phyloP scores from a whole-genome alignment of 768 basidiomycete genomes.

The Amanita fuliginea region DNA sequence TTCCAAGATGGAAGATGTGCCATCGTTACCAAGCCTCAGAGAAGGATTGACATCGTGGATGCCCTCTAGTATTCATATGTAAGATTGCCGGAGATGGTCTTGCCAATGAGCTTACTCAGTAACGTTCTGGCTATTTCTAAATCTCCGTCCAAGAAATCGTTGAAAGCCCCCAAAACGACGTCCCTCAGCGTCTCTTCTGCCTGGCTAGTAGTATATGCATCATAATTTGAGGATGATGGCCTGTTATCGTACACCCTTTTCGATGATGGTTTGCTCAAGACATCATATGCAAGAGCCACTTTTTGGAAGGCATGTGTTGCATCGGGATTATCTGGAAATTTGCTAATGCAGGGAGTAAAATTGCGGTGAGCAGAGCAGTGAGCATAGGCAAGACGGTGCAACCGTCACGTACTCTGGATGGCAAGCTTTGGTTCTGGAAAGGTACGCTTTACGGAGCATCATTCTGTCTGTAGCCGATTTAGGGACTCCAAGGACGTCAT shows the following conservation, averaged over 20 bases:
- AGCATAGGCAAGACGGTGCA: not conserved
- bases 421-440: slow-evolving; percentile 62
- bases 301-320: slow-evolving; percentile 83
- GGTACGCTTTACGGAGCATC: slow-evolving; percentile 63
- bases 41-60: slow-evolving; percentile 75
- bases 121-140: slow-evolving; percentile 74
- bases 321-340: slow-evolving; percentile 66
- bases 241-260: slow-evolving; percentile 59
- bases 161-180: slow-evolving; percentile 65
- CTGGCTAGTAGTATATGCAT: slow-evolving; percentile 43
- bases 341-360: slow-evolving; percentile 33
- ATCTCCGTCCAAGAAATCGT: slow-evolving; percentile 79
- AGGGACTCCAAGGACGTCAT: slow-evolving; percentile 58
- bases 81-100: not conserved
- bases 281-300: slow-evolving; percentile 74
- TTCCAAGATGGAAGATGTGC: slow-evolving; percentile 64
- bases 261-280: slow-evolving; percentile 63
- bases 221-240: slow-evolving; percentile 32
- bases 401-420: slow-evolving; percentile 69
- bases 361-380: not conserved
- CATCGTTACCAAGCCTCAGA: slow-evolving; percentile 66
- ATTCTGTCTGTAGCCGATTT: slow-evolving; percentile 42
- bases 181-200: slow-evolving; percentile 75
- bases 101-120: slow-evolving; percentile 46
- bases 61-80: slow-evolving; percentile 33